These are phyloP conservation scores for Aureobasidium lini DNA, from an alignment of 2,329 filamentous ascomycete species.

Conservation along the genomic window DNA sequence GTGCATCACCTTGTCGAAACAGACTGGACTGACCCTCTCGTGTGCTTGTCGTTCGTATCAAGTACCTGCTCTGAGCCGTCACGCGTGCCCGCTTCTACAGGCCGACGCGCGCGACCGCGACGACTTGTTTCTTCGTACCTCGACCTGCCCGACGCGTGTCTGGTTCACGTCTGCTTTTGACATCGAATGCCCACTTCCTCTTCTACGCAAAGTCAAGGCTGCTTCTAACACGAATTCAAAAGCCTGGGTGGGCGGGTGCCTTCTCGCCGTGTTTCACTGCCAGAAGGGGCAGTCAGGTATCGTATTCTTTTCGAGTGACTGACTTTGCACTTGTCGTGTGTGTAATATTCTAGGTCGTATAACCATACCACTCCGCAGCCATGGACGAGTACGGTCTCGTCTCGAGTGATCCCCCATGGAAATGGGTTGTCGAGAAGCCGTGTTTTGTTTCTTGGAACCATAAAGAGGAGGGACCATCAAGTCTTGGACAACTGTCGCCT, in stretches of 20 bases:
- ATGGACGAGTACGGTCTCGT: not conserved
- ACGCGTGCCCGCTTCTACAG: not conserved
- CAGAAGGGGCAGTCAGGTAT: not conserved
- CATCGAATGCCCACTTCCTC: too few relatives aligned
- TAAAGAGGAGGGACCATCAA: not conserved
- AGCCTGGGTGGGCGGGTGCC: not conserved
- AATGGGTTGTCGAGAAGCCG: not conserved
- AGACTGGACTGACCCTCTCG: not conserved
- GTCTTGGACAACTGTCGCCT: not conserved
- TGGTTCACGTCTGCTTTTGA: not conserved
- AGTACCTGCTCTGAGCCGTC: not conserved
- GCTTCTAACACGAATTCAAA: not conserved
- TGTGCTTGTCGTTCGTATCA: not conserved
- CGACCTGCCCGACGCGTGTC: slow-evolving; percentile 1
- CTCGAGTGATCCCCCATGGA: not conserved
- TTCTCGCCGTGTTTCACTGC: not conserved
- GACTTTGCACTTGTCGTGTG: too few relatives aligned
- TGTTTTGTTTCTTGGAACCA: not conserved
- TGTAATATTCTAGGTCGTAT: not conserved
- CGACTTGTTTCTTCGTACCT: not conserved
- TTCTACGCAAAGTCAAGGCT: not conserved
- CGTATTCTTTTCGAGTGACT: not conserved
- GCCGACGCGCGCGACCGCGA: slow-evolving; percentile 6
- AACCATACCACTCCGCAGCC: not conserved
- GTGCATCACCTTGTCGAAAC: not conserved